Evolutionary conservation across 495 filamentous ascomycete species (phyloP).

Genomic region (Hamigera avellanea): DNA sequence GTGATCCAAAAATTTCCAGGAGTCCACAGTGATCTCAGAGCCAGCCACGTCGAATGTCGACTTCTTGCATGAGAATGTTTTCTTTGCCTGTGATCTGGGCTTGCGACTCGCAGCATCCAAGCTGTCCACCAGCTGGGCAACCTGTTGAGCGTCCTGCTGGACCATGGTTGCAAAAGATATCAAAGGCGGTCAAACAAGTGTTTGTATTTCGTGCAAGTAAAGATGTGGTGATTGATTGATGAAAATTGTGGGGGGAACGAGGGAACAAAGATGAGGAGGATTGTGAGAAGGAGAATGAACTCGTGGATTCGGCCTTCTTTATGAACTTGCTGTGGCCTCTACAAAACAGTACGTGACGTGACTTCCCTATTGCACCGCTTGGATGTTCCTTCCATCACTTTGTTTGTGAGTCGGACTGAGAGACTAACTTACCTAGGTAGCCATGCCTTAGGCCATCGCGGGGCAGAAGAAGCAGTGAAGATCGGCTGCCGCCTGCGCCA

Average conservation of each 20-base stretch:
- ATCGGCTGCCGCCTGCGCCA: too few species aligned
- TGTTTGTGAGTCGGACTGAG: too few species aligned
- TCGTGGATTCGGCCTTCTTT: too few species aligned
- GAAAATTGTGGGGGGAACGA: not conserved
- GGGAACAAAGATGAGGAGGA: conserved; percentile 14
- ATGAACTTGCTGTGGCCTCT: too few species aligned
- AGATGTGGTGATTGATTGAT: not conserved
- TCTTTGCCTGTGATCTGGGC: conserved; percentile 27
- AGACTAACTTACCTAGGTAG: too few species aligned
- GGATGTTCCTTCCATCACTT: too few species aligned
- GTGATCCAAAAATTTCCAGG: conserved; percentile 89
- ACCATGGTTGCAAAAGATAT: conserved; percentile 18
- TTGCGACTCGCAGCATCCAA: conserved; percentile 46
- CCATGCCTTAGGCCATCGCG: too few species aligned
- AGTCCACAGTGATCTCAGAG: conserved; percentile 60
- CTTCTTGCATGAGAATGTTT: conserved; percentile 59
- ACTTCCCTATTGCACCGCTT: too few species aligned
- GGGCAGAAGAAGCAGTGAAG: too few species aligned
- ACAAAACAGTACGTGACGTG: too few species aligned
- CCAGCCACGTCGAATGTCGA: conserved; percentile 52
- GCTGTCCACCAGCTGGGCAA: conserved; percentile 42
- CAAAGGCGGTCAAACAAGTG: not conserved
- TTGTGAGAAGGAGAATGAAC: too few species aligned
- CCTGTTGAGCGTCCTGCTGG: conserved; percentile 52
- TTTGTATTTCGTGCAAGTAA: too few species aligned